phyloP scores from a whole-genome alignment of 352 stramenopile species.

The Pythium chondricola region DNA sequence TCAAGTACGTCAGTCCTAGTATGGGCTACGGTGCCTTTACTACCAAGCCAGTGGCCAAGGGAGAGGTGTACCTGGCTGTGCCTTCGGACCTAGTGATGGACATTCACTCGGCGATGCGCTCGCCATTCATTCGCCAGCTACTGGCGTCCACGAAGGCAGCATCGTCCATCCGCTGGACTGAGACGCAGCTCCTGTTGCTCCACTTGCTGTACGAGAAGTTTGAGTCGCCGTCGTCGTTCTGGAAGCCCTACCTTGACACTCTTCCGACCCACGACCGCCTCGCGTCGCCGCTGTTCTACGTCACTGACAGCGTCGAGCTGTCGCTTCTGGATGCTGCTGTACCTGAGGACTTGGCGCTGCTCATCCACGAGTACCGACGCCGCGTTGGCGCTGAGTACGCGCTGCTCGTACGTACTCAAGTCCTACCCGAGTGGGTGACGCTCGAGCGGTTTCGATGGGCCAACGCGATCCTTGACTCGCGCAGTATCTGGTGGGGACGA shows the following conservation, averaged over 20 bases:
- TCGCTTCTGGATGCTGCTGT: conserved; percentile 36
- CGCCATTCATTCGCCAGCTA: conserved; percentile 30
- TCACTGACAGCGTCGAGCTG: conserved; percentile 1
- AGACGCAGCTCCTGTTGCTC: conserved; percentile 32
- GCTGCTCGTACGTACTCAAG: no score
- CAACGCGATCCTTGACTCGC: conserved; percentile 82
- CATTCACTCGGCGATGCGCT: conserved; percentile 41
- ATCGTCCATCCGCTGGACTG: conserved; percentile 1
- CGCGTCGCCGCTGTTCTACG: conserved; percentile 48
- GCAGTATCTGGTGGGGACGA: conserved; percentile 91
- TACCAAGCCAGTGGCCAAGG: conserved; percentile 34
- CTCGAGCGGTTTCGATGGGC: conserved; percentile 71
- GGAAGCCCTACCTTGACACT: conserved; percentile 85
- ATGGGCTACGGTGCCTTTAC: conserved; percentile 70
- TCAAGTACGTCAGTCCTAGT: conserved; percentile 36
- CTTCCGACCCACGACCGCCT: conserved; percentile 32
- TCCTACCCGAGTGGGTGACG: conserved; percentile 37
- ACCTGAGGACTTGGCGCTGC: conserved; percentile 22
- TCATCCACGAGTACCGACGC: conserved; percentile 16
- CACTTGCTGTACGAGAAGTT: conserved; percentile 84
- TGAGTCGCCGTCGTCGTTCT: conserved; percentile 41
- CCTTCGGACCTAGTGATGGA: conserved; percentile 68
- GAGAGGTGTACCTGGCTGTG: conserved; percentile 82
- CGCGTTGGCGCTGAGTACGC: conserved; percentile 10
- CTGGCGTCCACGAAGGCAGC: not conserved